Percentiles rank a stretch among this genome's conserved stretches.
These are phyloP conservation scores for Ophiocordyceps camponoti-floridani DNA, from an alignment of 2,329 filamentous ascomycete genomes.

Conservation along the genomic window DNA sequence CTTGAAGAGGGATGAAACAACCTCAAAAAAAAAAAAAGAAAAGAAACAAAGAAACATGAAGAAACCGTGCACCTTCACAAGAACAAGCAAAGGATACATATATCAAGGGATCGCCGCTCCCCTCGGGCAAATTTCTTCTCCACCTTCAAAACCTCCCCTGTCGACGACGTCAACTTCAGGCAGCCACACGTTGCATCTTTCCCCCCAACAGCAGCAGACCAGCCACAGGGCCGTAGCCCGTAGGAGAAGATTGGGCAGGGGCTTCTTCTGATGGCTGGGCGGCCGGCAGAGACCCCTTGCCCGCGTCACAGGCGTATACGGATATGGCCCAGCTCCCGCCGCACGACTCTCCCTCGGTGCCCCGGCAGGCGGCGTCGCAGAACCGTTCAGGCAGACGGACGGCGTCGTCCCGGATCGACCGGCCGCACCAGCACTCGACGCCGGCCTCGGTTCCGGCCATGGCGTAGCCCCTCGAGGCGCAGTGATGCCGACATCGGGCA, in stretches of 20 bases:
- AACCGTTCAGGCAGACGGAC: slow-evolving; percentile 8
- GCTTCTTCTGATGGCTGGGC: background rate
- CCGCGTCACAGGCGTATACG: slow-evolving; percentile 4
- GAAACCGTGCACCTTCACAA: background rate
- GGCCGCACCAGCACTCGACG: slow-evolving; percentile 33
- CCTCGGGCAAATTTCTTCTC: background rate
- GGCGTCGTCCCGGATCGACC: slow-evolving; percentile 7
- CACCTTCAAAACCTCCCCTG: background rate
- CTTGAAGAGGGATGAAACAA: background rate
- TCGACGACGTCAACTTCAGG: background rate
- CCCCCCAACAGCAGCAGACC: background rate
- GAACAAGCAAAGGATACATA: background rate
- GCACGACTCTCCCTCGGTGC: slow-evolving; percentile 4
- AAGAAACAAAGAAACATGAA: background rate
- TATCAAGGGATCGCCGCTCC: background rate
- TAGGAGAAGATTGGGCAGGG: background rate
- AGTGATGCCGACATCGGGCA: slow-evolving; percentile 28
- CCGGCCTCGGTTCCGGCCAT: slow-evolving; percentile 32
- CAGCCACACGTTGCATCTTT: background rate
- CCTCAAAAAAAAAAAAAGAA: background rate
- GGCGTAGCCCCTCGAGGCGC: slow-evolving; percentile 18
- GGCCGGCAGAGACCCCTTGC: background rate
- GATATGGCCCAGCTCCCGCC: slow-evolving; percentile 11
- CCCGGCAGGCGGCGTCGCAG: slow-evolving; percentile 8
- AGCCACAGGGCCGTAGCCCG: background rate